Percentiles rank a stretch among this genome's conserved stretches.
Evolutionary conservation across 805 yeast species (phyloP).

Genomic region (Barnettozyma populi): DNA sequence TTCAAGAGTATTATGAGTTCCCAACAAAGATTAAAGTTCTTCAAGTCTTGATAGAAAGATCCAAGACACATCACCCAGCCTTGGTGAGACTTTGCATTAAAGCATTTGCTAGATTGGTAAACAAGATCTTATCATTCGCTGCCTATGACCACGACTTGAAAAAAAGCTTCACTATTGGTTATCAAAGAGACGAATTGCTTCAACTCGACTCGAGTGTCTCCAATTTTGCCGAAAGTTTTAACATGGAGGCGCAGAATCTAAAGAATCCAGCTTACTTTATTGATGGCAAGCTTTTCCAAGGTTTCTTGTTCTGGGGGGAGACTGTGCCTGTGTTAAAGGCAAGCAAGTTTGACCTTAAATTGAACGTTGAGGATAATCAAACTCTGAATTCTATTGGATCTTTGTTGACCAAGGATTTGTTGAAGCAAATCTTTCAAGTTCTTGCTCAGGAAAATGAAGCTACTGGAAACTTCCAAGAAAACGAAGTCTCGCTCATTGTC

Average conservation of each 20-base stretch:
- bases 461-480: conserved; percentile 59
- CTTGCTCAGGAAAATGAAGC: conserved; percentile 66
- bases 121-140: conserved; percentile 41
- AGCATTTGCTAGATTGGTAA: conserved; percentile 50
- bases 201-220: conserved; percentile 32
- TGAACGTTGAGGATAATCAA: conserved; percentile 37
- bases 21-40: conserved; percentile 37
- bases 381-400: conserved; percentile 40
- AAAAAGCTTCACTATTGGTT: conserved; percentile 36
- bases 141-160: conserved; percentile 41
- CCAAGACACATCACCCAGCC: conserved; percentile 63
- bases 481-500: conserved; percentile 53
- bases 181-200: conserved; percentile 31
- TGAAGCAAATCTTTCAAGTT: conserved; percentile 42
- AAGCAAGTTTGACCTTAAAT: conserved; percentile 23
- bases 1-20: conserved; percentile 51
- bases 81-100: conserved; percentile 54
- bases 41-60: conserved; percentile 38
- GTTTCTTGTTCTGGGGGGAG: conserved; percentile 77
- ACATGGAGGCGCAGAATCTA: conserved; percentile 45
- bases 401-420: conserved; percentile 50
- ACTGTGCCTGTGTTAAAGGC: conserved; percentile 40
- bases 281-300: conserved; percentile 51
- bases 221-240: conserved; percentile 27
- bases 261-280: conserved; percentile 46